A percentile compares a stretch with the other conserved stretches of the same genome.
phyloP scores from a whole-genome alignment of 1,139 yeast genomes.

The Taphrina pruni region DNA sequence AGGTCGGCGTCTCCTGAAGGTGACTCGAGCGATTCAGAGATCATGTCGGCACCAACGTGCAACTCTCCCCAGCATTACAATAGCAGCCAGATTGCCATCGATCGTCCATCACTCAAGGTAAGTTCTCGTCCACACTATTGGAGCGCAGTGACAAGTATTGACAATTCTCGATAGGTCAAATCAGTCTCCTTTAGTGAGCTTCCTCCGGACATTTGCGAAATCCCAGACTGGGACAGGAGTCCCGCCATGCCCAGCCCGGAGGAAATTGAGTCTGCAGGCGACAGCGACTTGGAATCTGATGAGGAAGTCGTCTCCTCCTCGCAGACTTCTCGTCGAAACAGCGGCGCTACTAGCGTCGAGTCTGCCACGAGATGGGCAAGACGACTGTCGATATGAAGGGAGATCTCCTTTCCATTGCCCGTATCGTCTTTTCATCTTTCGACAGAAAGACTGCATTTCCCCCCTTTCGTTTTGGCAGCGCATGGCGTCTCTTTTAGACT shows the following conservation, averaged over 20 bases:
- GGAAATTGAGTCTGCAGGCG: slow-evolving; percentile 21
- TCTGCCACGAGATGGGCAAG: slow-evolving; percentile 27
- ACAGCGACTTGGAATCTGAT: slow-evolving; percentile 19
- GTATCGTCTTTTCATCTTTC: neutral
- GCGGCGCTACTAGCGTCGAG: slow-evolving; percentile 18
- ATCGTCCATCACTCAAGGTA: slow-evolving; percentile 13
- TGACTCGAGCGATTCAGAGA: slow-evolving; percentile 26
- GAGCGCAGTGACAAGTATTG: neutral
- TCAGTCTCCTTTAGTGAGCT: slow-evolving; percentile 34
- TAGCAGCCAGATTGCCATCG: neutral
- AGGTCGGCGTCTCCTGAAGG: slow-evolving; percentile 32
- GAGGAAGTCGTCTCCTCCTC: slow-evolving; percentile 5
- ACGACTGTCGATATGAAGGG: slow-evolving; percentile 15
- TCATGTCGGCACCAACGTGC: slow-evolving; percentile 10
- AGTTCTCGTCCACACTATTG: neutral
- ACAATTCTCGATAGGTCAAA: slow-evolving; percentile 1
- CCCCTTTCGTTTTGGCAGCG: neutral
- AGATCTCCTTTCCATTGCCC: neutral
- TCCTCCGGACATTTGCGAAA: slow-evolving; percentile 31
- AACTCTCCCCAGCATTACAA: slow-evolving; percentile 4
- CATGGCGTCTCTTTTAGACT: neutral
- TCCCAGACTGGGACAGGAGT: slow-evolving; percentile 37
- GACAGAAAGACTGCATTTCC: neutral
- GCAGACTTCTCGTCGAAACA: slow-evolving; percentile 2
- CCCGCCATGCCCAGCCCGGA: slow-evolving; percentile 36